Evolutionary conservation across 257 asterid genomes (phyloP).

Genomic region (Avicennia marina): DNA sequence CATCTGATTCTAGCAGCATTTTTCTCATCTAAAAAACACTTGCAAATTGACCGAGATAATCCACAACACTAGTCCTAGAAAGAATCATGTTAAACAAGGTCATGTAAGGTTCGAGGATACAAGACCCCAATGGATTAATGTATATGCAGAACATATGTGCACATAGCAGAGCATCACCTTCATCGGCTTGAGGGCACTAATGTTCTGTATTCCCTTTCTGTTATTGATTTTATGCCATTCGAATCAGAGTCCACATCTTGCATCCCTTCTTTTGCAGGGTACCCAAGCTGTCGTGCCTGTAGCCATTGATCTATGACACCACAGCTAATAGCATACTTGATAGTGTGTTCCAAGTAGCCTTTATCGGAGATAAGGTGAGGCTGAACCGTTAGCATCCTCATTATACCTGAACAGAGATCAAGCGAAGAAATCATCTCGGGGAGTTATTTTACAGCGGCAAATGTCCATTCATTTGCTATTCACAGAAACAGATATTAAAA

Average conservation of each 20-base stretch:
- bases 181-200: constrained; percentile 43
- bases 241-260: constrained; percentile 66
- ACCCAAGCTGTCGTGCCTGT: constrained; percentile 63
- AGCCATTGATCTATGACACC: constrained; percentile 89
- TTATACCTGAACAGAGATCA: constrained; percentile 42
- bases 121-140: too few species aligned
- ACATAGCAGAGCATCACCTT: constrained; percentile 3
- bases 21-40: too few species aligned
- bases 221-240: constrained; percentile 64
- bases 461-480: not conserved
- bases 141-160: too few species aligned
- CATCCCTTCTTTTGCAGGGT: constrained; percentile 88
- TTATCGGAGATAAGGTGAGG: constrained; percentile 68
- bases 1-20: too few species aligned
- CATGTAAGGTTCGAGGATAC: too few species aligned
- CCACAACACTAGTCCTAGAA: too few species aligned
- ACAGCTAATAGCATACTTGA: constrained; percentile 78
- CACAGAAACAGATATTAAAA: not conserved
- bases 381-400: constrained; percentile 73
- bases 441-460: not conserved
- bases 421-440: not conserved
- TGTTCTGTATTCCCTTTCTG: constrained; percentile 76
- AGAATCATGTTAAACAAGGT: too few species aligned
- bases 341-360: constrained; percentile 59
- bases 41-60: too few species aligned